Percentiles rank a stretch among this genome's conserved stretches.
Conservation (phyloP, 352 stramenopile species). For the Globisporangium nodosum region DNA sequence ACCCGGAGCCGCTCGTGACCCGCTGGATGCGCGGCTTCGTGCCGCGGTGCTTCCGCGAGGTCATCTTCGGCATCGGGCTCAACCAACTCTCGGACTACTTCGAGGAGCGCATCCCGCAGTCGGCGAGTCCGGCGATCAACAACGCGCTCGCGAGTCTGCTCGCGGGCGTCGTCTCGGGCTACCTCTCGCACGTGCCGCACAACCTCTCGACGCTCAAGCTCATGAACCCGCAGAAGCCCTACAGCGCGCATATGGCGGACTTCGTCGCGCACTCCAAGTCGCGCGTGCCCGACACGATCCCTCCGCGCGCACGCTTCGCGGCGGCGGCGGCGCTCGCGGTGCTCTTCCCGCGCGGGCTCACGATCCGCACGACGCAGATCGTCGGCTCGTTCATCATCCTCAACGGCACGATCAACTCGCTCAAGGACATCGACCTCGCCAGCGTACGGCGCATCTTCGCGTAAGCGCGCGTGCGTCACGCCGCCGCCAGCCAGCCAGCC, state of each 20-base stretch:
- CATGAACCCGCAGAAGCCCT: slow-evolving; percentile 89
- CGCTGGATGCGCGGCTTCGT: slow-evolving; percentile 88
- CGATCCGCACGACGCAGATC: slow-evolving; percentile 90
- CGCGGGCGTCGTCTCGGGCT: slow-evolving; percentile 89
- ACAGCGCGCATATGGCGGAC: slow-evolving; percentile 78
- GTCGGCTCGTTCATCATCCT: slow-evolving; percentile 92
- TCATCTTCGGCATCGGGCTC: slow-evolving; percentile 92
- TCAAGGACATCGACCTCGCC: slow-evolving; percentile 72
- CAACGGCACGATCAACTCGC: slow-evolving; percentile 90
- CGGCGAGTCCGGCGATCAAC: slow-evolving; percentile 61
- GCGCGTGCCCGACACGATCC: slow-evolving; percentile 71
- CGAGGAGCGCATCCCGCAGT: slow-evolving; percentile 84
- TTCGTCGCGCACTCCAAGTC: slow-evolving; percentile 79
- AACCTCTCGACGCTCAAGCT: slow-evolving; percentile 95
- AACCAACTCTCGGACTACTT: slow-evolving; percentile 94
- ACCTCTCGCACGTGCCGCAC: slow-evolving; percentile 94
- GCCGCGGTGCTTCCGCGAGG: slow-evolving; percentile 83
- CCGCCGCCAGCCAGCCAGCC: too few species aligned
- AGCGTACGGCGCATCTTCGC: slow-evolving; percentile 41
- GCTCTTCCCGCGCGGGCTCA: slow-evolving; percentile 84
- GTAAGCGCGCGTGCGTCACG: not conserved
- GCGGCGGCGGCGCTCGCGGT: slow-evolving; percentile 70
- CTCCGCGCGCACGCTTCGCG: slow-evolving; percentile 62
- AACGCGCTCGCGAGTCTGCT: slow-evolving; percentile 87
- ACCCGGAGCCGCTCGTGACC: slow-evolving; percentile 83